Evolutionary conservation across 495 filamentous ascomycete species (phyloP).

Genomic region (Parathielavia appendiculata): DNA sequence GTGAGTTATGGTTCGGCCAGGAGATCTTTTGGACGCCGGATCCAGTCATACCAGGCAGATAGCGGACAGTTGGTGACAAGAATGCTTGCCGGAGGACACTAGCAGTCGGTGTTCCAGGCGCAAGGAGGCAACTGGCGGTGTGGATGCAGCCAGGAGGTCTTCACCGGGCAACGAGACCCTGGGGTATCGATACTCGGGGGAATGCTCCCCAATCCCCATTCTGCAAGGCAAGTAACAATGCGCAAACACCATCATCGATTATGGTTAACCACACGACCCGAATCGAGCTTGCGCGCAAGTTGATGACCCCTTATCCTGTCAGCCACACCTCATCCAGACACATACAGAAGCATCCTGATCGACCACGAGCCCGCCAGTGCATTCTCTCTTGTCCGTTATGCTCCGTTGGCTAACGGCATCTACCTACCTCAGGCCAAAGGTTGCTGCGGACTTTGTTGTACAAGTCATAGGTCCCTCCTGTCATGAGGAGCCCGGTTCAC

Average conservation of each 20-base stretch:
- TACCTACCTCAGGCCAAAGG: background rate
- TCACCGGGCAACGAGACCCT: slow-evolving; percentile 6
- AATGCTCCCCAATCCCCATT: no score
- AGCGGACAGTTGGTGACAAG: background rate
- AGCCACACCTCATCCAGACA: background rate
- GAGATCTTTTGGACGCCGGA: background rate
- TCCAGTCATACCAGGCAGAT: background rate
- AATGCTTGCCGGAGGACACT: no score
- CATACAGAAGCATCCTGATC: background rate
- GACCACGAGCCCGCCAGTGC: background rate
- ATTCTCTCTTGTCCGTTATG: background rate
- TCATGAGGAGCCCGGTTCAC: slow-evolving; percentile 1
- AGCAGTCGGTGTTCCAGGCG: slow-evolving; percentile 3
- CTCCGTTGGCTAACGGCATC: background rate
- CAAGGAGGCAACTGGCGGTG: slow-evolving; percentile 14
- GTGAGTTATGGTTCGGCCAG: background rate
- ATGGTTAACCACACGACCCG: no score
- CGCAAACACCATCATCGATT: background rate
- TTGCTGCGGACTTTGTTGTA: no score
- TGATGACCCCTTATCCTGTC: background rate
- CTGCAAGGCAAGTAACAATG: background rate
- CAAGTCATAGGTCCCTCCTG: no score
- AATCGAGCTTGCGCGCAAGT: no score
- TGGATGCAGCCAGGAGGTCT: slow-evolving; percentile 5
- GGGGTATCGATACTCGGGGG: background rate